Evolutionary conservation across 129 eudicot species (phyloP).

Genomic region (Arctium lappa): DNA sequence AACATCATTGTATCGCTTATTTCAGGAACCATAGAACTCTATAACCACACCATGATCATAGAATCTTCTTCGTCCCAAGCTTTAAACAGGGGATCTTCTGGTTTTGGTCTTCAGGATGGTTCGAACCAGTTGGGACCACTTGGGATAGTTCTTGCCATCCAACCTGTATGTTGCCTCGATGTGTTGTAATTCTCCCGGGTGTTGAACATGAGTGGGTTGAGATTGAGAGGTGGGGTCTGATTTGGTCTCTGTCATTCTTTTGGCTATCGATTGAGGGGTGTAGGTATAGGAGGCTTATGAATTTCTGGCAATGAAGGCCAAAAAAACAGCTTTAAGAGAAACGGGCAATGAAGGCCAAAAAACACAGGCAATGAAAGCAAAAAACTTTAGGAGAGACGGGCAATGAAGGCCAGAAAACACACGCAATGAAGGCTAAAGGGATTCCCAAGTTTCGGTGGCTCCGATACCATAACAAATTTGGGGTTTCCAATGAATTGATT

Average conservation of each 20-base stretch:
- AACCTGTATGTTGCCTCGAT: neutral
- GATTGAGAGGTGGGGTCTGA: neutral
- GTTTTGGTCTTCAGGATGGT: neutral
- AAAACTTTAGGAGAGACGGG: too few relatives aligned
- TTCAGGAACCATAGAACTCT: too few relatives aligned
- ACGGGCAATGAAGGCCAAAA: too few relatives aligned
- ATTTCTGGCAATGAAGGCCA: too few relatives aligned
- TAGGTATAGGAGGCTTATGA: too few relatives aligned
- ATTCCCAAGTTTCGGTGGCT: neutral
- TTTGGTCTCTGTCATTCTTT: neutral
- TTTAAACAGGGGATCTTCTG: neutral
- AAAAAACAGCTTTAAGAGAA: too few relatives aligned
- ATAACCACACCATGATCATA: neutral
- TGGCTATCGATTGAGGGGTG: neutral
- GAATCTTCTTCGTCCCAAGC: slow-evolving; percentile 21
- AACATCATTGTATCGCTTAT: neutral
- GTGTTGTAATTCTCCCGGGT: neutral
- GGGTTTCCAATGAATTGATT: neutral
- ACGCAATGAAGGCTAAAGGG: neutral
- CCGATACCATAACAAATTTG: neutral
- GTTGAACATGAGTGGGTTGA: neutral
- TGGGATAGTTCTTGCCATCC: slow-evolving; percentile 7
- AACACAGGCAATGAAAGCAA: too few relatives aligned
- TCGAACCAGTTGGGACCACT: slow-evolving; percentile 13
- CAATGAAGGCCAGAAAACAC: too few relatives aligned